Evolutionary conservation across 2,329 filamentous ascomycete genomes (phyloP), one percentile per base, ranked within the genome.

Genomic region (Lasiodiplodia hormozganensis): DNA sequence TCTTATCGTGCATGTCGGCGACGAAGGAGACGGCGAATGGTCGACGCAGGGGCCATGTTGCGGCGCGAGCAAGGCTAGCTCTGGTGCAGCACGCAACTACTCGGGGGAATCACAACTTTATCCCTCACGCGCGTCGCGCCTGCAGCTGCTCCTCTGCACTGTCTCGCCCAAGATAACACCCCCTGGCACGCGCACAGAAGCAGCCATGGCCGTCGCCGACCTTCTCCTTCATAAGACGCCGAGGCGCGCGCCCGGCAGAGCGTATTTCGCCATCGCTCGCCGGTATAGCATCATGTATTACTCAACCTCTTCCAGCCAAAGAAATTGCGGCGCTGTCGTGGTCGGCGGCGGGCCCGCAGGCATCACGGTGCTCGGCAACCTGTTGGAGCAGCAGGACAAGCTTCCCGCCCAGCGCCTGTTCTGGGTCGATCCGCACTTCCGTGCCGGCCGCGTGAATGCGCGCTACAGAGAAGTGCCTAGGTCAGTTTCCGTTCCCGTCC

Each of bases 401-500:
- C 51, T 65, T 14, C 62, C 62, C 57, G 78, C 84, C 8, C 76
- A 79, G 10, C 83, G 83, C 16, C 82, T 90, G 60, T 76, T 87
- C 64, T 90, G 88, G 88, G 80, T 89, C 51, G 88, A 90, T 73
- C 82, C 86, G 40, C 74, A 76, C 2, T 89, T 90, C 72, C 77
- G 84, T 28, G 87, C 67, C 47, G 67, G 67, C 49, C 57, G 67
- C 12, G 67, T 68, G 11, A 68, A 68, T 71, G 79, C 81, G 69
- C 82, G 81, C 73, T 90, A 90, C 74, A 82, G 87, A 58, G 87
- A 89, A 73, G 88, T 90, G 23, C 88, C 88, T 18, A 85, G 82
- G 80, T 82, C 72, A 69, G 79, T 70, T 43, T 8, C 60, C n/a
- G 28, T 1, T 12, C 51, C 4, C 28, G 12, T 18, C 6, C 38